phyloP scores from a whole-genome alignment of 352 stramenopile species.

The Phytophthora fragariae region DNA sequence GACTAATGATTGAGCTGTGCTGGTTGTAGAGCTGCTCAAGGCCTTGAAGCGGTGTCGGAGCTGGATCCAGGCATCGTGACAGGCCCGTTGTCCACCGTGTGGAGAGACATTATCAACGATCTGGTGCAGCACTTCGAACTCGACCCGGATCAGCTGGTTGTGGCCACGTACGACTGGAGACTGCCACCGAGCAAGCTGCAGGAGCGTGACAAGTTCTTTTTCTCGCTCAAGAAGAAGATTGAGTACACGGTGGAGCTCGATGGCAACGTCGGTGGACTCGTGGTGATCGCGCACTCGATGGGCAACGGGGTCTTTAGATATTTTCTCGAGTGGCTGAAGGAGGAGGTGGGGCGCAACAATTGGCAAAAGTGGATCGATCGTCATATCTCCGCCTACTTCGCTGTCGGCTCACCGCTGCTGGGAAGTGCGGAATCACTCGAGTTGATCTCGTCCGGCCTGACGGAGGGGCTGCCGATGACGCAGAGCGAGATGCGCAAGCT shows the following conservation, averaged over 20 bases:
- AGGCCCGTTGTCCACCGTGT: conserved; percentile 76
- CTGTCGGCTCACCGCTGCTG: conserved; percentile 71
- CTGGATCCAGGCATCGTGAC: conserved; percentile 82
- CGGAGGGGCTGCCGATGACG: conserved; percentile 68
- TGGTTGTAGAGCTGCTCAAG: conserved; percentile 54
- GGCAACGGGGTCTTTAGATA: conserved; percentile 84
- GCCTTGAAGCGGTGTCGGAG: conserved; percentile 69
- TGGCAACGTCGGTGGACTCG: conserved; percentile 51
- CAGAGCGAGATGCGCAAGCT: conserved; percentile 77
- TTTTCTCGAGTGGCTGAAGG: conserved; percentile 84
- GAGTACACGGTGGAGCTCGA: conserved; percentile 67
- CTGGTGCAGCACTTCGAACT: conserved; percentile 76
- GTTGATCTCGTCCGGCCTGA: conserved; percentile 70
- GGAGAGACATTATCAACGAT: conserved; percentile 70
- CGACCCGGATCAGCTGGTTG: conserved; percentile 70
- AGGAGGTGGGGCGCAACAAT: conserved; percentile 75
- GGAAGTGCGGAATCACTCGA: conserved; percentile 77
- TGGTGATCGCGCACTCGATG: conserved; percentile 87
- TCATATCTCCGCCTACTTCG: conserved; percentile 83
- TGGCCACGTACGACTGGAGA: conserved; percentile 85
- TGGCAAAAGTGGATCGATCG: conserved; percentile 80
- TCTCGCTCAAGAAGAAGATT: conserved; percentile 76
- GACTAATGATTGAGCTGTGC: conserved; percentile 18
- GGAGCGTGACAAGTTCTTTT: conserved; percentile 80
- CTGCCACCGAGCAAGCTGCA: conserved; percentile 77